Evolutionary conservation across 1,139 yeast species (phyloP), one percentile per base, ranked within the genome.

Genomic region (Martiniozyma asiatica): DNA sequence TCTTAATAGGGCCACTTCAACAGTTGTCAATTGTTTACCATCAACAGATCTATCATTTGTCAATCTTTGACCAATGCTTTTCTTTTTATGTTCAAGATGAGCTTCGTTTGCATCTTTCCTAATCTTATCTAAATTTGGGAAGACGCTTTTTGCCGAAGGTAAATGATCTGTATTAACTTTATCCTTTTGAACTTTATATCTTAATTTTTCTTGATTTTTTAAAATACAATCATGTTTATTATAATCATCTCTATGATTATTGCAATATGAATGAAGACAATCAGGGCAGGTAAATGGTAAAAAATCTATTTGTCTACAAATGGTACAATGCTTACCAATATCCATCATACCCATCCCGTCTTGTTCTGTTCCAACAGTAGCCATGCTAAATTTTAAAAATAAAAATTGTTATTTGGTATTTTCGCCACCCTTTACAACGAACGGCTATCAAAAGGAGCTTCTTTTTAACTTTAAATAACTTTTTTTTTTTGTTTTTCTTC

Each of bases 221-320:
- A n/a, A n/a, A n/a, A n/a, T 14, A 32, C 43, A 37, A 14, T 39
- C 32, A 25, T 47, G 50, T 17, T 38, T 39, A 30, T 40, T 40
- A 28, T 41, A 42, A 23, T 42, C 30, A 17, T 27, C 22, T 33
- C 84, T 51, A 49, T 78, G 89, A 19, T 63, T 59, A 2, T 67
- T 56, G 48, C 92, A 79, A 42, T 60, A 77, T 2, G 65, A 59
- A n/a, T 53, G 49, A 11, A 63, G 53, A 47, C 89, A 78, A 30
- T 50, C 54, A 23, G 64, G 65, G 50, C 92, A 79, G 23, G 57
- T 59, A 50, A 72, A 77, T 2, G 92, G 87, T 20, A 79, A 55
- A 44, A 78, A 78, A 45, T 79, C 92, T 5, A 76, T 51, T 42
- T 66, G 70, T 30, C 69, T 60, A 50, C 92, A 79, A 31, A 63